phyloP scores from a whole-genome alignment of 305 asterid genomes.

The Solanum hybrid region DNA sequence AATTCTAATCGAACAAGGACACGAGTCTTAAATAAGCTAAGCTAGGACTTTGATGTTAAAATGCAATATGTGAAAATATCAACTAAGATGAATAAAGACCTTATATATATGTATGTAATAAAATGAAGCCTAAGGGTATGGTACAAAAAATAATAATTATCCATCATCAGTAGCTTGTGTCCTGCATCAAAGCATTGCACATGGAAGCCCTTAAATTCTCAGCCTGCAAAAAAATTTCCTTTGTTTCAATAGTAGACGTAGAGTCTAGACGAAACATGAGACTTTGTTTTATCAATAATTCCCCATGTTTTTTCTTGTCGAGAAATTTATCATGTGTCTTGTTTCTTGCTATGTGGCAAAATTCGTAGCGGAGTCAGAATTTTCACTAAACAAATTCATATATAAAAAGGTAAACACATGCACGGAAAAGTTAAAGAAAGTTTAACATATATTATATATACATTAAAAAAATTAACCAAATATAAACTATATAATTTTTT shows the following conservation, averaged over 20 bases:
- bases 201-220: background rate
- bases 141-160: background rate
- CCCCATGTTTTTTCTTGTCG: background rate
- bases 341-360: background rate
- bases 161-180: background rate
- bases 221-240: background rate
- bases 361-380: background rate
- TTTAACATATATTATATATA: no score
- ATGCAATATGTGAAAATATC: background rate
- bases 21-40: background rate
- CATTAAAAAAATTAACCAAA: no score
- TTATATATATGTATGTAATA: background rate
- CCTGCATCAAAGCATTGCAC: constrained; percentile 6
- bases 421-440: background rate
- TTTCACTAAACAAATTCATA: no score
- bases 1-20: no score
- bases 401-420: background rate
- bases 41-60: background rate
- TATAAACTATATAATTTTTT: no score
- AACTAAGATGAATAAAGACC: background rate
- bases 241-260: background rate
- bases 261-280: background rate
- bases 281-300: background rate
- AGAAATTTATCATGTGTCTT: constrained; percentile 15
- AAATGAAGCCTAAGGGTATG: background rate